Base-by-base conservation (phyloP, 192 early-diverging fungal species). In the Coemansia sp. region DNA sequence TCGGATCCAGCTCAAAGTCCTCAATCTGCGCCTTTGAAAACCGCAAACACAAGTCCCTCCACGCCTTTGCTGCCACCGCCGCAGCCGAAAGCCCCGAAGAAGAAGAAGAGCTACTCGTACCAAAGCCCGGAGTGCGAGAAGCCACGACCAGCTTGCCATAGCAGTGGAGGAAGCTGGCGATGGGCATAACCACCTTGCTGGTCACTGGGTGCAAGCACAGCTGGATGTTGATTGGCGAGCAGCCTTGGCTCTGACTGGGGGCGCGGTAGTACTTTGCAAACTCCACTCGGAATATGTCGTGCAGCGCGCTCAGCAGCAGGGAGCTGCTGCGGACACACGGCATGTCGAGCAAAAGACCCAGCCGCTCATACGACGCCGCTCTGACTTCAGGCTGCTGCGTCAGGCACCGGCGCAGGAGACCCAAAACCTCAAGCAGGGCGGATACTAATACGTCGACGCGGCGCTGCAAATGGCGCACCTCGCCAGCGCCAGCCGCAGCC, bases 301-400 rank as follows among this genome's bases (percentile, higher is more conserved):
- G 49, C 46, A 82, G 53, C 16, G 77, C 67, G 44, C 49, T 24
- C 13, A 75, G 63, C 13, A 84, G 13, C 34, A 75, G 39, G 29
- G 46, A n/a, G 62, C 18, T 66, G 13, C 57, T 33, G 13, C 61
- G 33, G 18, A 81, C 71, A 33, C 71, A 65, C 7, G 66, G 62
- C 18, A 69, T 29, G 22, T 84, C 74, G 8, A 87, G 75, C 20
- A 91, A 67, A 6, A 65, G 70, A 9, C 81, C 80, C 15, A 93
- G 71, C 0, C 88, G 85, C 34, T 87, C 67, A 55, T 93, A 93
- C 5, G 88, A 65, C 15, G 73, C 44, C 0, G 83, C 67, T 18
- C 91, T 84, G 18, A 92, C 78, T 41, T 91, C 85, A 4, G 81
- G 67, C 67, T 92, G 92, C 73, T 91, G 90, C 53, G 86, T 90